Conservation (phyloP, 257 asterid species). For the Nicotiana sylvestris region DNA sequence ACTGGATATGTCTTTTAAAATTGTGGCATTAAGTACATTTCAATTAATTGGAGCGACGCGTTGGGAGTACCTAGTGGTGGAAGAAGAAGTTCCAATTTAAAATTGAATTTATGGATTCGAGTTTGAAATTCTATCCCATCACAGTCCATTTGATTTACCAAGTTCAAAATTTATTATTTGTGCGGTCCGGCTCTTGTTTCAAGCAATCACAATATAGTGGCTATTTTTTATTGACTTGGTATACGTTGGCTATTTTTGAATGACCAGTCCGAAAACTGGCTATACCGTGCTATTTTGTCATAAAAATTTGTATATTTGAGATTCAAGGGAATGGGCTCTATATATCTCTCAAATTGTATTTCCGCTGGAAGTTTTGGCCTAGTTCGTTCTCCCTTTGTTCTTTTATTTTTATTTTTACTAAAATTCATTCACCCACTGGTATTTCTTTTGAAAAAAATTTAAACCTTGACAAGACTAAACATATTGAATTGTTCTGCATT, state of each 20-base stretch:
- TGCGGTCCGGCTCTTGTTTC: not conserved
- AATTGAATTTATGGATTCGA: too few relatives aligned
- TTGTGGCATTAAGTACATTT: not conserved
- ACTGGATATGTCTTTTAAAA: not conserved
- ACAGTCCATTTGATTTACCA: too few relatives aligned
- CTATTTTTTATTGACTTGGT: too few relatives aligned
- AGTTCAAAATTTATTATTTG: too few relatives aligned
- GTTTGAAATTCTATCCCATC: too few relatives aligned
- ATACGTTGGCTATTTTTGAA: too few relatives aligned
- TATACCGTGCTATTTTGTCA: too few relatives aligned
- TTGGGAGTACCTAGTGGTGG: not conserved
- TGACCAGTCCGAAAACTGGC: too few relatives aligned
- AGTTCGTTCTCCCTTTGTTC: not conserved
- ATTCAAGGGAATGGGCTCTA: not conserved
- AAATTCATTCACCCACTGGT: not conserved
- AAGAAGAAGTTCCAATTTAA: not conserved
- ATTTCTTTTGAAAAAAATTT: not conserved
- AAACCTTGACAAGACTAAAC: not conserved
- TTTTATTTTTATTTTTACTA: not conserved
- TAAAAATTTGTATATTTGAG: not conserved
- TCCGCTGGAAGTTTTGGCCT: not conserved
- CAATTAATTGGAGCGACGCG: not conserved
- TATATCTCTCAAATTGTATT: not conserved
- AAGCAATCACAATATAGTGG: not conserved
- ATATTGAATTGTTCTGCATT: not conserved